These are phyloP conservation scores for Tetragonia tetragonoides DNA, from an alignment of 148 eudicot species.

Conservation along the genomic window DNA sequence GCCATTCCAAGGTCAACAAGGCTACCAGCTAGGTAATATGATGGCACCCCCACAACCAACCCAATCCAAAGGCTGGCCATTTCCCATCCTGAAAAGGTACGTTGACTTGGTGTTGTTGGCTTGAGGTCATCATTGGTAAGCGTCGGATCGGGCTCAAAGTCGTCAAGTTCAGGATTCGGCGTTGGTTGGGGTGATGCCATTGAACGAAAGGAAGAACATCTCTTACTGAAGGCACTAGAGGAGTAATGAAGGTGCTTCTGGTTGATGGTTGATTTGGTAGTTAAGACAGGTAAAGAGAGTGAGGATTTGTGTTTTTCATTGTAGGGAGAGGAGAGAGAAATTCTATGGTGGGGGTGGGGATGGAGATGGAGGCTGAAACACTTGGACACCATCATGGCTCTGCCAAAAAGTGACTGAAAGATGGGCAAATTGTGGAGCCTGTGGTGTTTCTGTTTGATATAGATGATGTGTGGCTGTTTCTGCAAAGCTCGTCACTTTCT, in stretches of 20 bases:
- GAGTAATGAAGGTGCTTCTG: conserved; percentile 7
- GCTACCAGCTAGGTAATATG: conserved; percentile 93
- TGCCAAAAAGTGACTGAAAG: not conserved
- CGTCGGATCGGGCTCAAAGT: conserved; percentile 47
- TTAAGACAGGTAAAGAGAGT: conserved; percentile 15
- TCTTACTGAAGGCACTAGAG: conserved; percentile 15
- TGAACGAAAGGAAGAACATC: conserved; percentile 13
- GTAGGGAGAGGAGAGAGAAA: conserved; percentile 18
- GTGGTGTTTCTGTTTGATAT: conserved; percentile 28
- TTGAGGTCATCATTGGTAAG: conserved; percentile 76
- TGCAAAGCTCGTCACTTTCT: conserved; percentile 19
- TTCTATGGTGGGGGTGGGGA: conserved; percentile 31
- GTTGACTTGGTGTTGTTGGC: conserved; percentile 54
- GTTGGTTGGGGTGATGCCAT: conserved; percentile 41
- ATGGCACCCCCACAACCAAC: conserved; percentile 86
- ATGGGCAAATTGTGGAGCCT: conserved; percentile 13
- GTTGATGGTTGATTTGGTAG: conserved; percentile 15
- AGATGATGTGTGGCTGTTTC: conserved; percentile 31
- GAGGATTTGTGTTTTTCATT: conserved; percentile 21
- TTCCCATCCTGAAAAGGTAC: conserved; percentile 78
- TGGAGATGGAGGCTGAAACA: conserved; percentile 47
- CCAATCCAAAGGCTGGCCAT: conserved; percentile 92
- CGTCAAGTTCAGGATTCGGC: conserved; percentile 20
- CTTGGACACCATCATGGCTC: conserved; percentile 53
- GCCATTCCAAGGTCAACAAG: conserved; percentile 95